These are phyloP conservation scores for Candida pseudoviswanathii DNA, from an alignment of 1,139 yeast genomes.

Conservation along the genomic window DNA sequence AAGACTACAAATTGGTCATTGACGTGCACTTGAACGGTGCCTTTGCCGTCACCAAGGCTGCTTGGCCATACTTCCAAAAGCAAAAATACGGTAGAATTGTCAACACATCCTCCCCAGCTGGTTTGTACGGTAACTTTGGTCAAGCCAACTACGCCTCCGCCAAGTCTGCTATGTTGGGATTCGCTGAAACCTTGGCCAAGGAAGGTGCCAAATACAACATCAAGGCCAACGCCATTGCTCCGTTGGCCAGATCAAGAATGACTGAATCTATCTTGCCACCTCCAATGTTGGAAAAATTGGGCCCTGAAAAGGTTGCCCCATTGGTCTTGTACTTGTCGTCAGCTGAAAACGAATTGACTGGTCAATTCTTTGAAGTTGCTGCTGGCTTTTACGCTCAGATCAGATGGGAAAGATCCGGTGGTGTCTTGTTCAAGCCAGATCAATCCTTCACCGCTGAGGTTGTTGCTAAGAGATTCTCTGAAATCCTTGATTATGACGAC, in stretches of 20 bases:
- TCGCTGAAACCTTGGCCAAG: constrained; percentile 92
- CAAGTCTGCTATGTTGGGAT: constrained; percentile 84
- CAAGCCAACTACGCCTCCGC: constrained; percentile 97
- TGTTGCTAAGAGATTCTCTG: constrained; percentile 67
- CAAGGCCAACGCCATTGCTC: constrained; percentile 84
- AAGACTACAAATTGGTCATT: constrained; percentile 77
- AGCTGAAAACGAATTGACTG: constrained; percentile 59
- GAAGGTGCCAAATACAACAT: constrained; percentile 90
- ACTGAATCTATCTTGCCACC: constrained; percentile 89
- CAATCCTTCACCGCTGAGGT: constrained; percentile 81
- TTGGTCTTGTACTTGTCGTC: constrained; percentile 80
- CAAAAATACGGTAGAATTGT: constrained; percentile 87
- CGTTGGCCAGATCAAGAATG: constrained; percentile 95
- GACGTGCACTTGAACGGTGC: constrained; percentile 93
- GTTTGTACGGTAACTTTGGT: constrained; percentile 95
- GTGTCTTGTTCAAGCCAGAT: constrained; percentile 82
- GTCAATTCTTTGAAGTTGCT: constrained; percentile 87
- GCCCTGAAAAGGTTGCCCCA: constrained; percentile 90
- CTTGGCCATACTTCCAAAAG: constrained; percentile 87
- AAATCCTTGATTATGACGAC: constrained; percentile 63
- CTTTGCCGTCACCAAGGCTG: constrained; percentile 81
- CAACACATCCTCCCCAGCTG: constrained; percentile 96
- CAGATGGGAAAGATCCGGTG: constrained; percentile 93
- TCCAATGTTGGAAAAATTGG: constrained; percentile 74
- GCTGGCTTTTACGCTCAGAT: constrained; percentile 93